Conservation (phyloP, 2,329 filamentous ascomycete genomes). For the Nemania sp. region DNA sequence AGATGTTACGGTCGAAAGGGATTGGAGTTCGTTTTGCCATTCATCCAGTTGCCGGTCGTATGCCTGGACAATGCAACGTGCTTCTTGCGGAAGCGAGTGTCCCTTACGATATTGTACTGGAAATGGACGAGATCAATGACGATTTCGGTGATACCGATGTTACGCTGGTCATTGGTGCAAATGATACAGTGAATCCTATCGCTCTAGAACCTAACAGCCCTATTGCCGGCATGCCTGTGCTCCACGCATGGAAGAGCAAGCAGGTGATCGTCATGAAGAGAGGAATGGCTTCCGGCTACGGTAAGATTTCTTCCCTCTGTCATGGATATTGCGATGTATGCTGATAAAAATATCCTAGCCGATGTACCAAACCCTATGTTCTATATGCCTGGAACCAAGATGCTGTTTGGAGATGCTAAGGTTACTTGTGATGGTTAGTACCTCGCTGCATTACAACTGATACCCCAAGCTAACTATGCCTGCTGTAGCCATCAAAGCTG, state of each 20-base stretch:
- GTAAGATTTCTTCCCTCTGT: slow-evolving; percentile 47
- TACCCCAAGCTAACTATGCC: slow-evolving; percentile 5
- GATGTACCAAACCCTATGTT: slow-evolving; percentile 95
- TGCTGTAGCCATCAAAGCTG: slow-evolving; percentile 47
- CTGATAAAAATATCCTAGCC: slow-evolving; percentile 49
- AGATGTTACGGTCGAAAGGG: slow-evolving; percentile 71
- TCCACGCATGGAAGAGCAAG: slow-evolving; percentile 94
- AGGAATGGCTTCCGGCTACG: slow-evolving; percentile 85
- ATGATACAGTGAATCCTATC: slow-evolving; percentile 91
- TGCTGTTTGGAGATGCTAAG: slow-evolving; percentile 91
- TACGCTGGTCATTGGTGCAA: slow-evolving; percentile 86
- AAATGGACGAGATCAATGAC: slow-evolving; percentile 97
- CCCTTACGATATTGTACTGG: slow-evolving; percentile 87
- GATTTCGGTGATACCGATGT: slow-evolving; percentile 86
- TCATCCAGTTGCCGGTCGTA: slow-evolving; percentile 85
- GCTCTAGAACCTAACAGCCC: slow-evolving; percentile 80
- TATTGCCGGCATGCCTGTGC: slow-evolving; percentile 89
- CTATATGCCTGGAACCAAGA: slow-evolving; percentile 85
- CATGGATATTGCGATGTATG: not conserved
- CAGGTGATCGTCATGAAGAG: slow-evolving; percentile 93
- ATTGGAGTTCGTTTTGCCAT: slow-evolving; percentile 87
- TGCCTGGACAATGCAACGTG: slow-evolving; percentile 94
- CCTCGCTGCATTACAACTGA: slow-evolving; percentile 12
- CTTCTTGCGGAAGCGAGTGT: slow-evolving; percentile 85
- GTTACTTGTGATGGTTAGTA: slow-evolving; percentile 74